These are phyloP conservation scores for Xerocomellus amylosporus DNA, from an alignment of 768 basidiomycete genomes.

Conservation along the genomic window DNA sequence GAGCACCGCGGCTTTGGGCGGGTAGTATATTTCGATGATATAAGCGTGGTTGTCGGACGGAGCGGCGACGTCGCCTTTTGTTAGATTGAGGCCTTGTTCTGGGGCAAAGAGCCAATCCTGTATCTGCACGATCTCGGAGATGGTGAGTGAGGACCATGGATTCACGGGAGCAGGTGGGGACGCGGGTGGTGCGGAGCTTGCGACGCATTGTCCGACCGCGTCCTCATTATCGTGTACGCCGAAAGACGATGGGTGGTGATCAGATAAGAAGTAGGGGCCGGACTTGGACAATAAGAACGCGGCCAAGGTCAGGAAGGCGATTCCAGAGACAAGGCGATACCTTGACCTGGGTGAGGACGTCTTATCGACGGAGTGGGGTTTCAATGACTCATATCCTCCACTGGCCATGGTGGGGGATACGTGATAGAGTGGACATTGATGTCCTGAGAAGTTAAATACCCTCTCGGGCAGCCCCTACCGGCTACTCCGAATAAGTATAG, in stretches of 20 bases:
- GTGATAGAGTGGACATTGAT: not conserved
- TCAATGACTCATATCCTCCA: slow-evolving; percentile 18
- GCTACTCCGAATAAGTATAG: not conserved
- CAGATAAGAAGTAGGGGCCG: not conserved
- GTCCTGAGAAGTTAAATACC: not conserved
- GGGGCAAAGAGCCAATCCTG: slow-evolving; percentile 45
- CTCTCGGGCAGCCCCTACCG: not conserved
- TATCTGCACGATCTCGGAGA: slow-evolving; percentile 43
- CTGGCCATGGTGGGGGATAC: slow-evolving; percentile 15
- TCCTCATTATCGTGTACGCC: not conserved
- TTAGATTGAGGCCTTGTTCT: slow-evolving; percentile 48
- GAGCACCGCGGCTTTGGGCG: slow-evolving; percentile 47
- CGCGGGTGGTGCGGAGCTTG: slow-evolving; percentile 33
- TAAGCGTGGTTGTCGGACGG: slow-evolving; percentile 50
- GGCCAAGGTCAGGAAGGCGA: slow-evolving; percentile 12
- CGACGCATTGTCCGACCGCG: slow-evolving; percentile 34
- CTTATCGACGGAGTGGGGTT: slow-evolving; percentile 1
- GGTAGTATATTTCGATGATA: slow-evolving; percentile 48
- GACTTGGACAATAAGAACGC: slow-evolving; percentile 13
- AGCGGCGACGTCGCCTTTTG: slow-evolving; percentile 29
- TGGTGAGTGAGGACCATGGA: slow-evolving; percentile 50
- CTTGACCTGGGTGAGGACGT: slow-evolving; percentile 3
- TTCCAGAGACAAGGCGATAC: slow-evolving; percentile 12
- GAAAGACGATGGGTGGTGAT: not conserved
- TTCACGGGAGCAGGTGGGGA: slow-evolving; percentile 44